phyloP scores from a whole-genome alignment of 805 yeast genomes.

The Hanseniaspora hatyaiensis region DNA sequence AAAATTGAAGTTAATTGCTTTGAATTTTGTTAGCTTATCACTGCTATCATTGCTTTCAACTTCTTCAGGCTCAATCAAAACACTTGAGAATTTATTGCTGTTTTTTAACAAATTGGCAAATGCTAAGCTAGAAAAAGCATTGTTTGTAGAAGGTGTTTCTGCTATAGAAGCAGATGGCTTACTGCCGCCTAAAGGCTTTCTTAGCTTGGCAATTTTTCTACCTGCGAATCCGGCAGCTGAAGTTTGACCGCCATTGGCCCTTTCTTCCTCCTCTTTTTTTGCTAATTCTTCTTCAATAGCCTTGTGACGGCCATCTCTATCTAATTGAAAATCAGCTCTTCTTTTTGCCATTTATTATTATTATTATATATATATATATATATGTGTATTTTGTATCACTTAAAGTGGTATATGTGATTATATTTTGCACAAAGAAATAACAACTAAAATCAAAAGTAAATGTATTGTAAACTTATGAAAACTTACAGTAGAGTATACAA shows the following conservation, averaged over 20 bases:
- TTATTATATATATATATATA: too few species aligned
- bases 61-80: background rate
- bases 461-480: too few species aligned
- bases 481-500: too few species aligned
- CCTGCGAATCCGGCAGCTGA: slow-evolving; percentile 58
- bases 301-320: slow-evolving; percentile 35
- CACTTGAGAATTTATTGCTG: slow-evolving; percentile 4
- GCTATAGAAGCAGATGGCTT: slow-evolving; percentile 13
- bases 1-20: slow-evolving; percentile 57
- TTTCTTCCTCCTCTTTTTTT: slow-evolving; percentile 27
- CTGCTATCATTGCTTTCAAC: slow-evolving; percentile 26
- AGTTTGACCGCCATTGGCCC: slow-evolving; percentile 28
- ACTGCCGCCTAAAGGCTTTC: slow-evolving; percentile 20
- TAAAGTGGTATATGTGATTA: too few species aligned
- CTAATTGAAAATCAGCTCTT: slow-evolving; percentile 52
- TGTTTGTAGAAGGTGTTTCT: too few species aligned
- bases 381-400: too few species aligned
- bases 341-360: slow-evolving; percentile 47
- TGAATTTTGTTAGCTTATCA: slow-evolving; percentile 42
- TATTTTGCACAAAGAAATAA: too few species aligned
- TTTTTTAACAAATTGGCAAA: background rate
- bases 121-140: too few species aligned
- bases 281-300: slow-evolving; percentile 25
- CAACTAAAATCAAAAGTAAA: too few species aligned
- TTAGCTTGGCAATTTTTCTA: slow-evolving; percentile 58